Evolutionary conservation across 371 early-diverging fungal species (phyloP).

Genomic region (Mortierella sp.): DNA sequence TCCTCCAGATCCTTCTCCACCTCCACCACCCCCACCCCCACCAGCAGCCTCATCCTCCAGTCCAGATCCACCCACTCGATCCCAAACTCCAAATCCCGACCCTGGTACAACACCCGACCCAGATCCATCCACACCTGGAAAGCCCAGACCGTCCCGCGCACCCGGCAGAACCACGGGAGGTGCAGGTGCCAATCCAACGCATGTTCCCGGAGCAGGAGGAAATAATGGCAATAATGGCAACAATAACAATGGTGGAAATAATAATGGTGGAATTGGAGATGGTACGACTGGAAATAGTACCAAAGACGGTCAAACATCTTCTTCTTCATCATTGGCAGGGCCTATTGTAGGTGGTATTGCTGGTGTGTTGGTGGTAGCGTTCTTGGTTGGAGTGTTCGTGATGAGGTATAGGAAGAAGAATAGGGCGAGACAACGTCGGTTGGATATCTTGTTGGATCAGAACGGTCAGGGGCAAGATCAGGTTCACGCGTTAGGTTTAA

Average conservation of each 20-base stretch:
- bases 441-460: slow-evolving; percentile 36
- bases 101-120: neutral
- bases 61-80: too few relatives aligned
- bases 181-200: neutral
- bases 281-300: neutral
- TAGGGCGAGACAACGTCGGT: slow-evolving; percentile 18
- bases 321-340: slow-evolving; percentile 7
- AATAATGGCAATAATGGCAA: too few relatives aligned
- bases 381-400: slow-evolving; percentile 35
- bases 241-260: too few relatives aligned
- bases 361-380: slow-evolving; percentile 30
- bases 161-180: neutral
- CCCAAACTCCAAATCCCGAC: too few relatives aligned
- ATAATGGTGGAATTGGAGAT: neutral
- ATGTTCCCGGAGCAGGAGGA: too few relatives aligned
- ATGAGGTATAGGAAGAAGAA: slow-evolving; percentile 32
- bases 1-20: too few relatives aligned
- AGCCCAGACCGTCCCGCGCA: neutral
- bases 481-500: slow-evolving; percentile 16
- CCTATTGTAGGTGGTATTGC: slow-evolving; percentile 41
- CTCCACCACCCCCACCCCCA: too few relatives aligned
- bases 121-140: neutral
- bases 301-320: neutral
- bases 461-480: slow-evolving; percentile 21
- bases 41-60: too few relatives aligned